Percentiles rank a stretch among this genome's conserved stretches.
phyloP scores from a whole-genome alignment of 2,329 filamentous ascomycete species.

The Trichothecium roseum region DNA sequence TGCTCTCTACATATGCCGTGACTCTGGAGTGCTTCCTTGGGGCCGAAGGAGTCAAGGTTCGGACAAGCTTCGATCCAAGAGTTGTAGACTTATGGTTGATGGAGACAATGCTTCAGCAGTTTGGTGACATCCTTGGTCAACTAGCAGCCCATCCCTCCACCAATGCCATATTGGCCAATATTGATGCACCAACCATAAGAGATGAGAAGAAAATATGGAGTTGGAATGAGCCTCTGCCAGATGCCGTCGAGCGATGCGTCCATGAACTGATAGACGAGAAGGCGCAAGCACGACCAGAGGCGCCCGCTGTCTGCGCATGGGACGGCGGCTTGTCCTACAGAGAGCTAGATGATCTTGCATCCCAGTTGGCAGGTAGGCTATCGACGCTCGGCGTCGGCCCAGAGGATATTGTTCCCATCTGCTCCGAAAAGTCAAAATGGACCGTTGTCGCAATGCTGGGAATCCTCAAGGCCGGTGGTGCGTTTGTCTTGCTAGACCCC shows the following conservation, averaged over 20 bases:
- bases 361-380: slow-evolving; percentile 24
- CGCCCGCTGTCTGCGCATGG: slow-evolving; percentile 29
- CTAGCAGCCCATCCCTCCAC: neutral
- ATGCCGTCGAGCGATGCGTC: slow-evolving; percentile 1
- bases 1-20: neutral
- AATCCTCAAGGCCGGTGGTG: slow-evolving; percentile 14
- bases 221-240: neutral
- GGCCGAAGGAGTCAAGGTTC: neutral
- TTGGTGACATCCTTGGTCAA: neutral
- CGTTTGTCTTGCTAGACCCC: slow-evolving; percentile 10
- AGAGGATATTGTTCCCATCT: slow-evolving; percentile 9
- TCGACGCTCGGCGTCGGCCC: slow-evolving; percentile 13
- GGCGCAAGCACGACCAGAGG: slow-evolving; percentile 12
- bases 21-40: slow-evolving; percentile 1
- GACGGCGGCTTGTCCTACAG: slow-evolving; percentile 31
- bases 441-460: slow-evolving; percentile 12
- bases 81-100: neutral
- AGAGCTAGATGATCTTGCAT: slow-evolving; percentile 27
- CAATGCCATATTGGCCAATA: neutral
- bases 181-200: neutral
- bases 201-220: neutral
- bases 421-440: slow-evolving; percentile 14
- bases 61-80: neutral
- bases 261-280: slow-evolving; percentile 2
- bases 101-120: neutral